Percentiles rank a stretch among this genome's conserved stretches.
phyloP scores from a whole-genome alignment of 305 asterid species.

The Ajuga reptans region DNA sequence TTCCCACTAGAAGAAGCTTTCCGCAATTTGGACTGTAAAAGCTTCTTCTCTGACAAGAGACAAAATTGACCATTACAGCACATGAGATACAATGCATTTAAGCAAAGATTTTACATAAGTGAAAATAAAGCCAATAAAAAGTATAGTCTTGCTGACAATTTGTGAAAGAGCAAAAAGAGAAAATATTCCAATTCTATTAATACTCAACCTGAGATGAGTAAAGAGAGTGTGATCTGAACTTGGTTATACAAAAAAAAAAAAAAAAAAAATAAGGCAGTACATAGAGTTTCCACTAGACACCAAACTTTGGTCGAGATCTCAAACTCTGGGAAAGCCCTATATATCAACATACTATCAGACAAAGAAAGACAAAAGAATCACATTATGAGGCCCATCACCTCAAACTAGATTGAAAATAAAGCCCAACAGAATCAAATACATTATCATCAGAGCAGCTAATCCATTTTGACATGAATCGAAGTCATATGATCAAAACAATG shows the following conservation, averaged over 20 bases:
- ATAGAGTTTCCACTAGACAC: not conserved
- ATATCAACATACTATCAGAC: not conserved
- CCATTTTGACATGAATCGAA: not conserved
- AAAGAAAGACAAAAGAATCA: not conserved
- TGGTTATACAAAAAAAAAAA: too few species aligned
- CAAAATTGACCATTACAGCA: constrained; percentile 12
- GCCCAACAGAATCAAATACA: not conserved
- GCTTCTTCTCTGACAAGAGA: constrained; percentile 66
- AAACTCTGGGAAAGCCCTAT: not conserved
- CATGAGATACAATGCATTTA: not conserved
- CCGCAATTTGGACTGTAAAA: constrained; percentile 69
- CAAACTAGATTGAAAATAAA: not conserved
- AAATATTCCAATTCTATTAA: not conserved
- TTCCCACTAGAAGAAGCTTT: constrained; percentile 68
- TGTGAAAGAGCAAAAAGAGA: not conserved
- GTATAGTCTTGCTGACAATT: not conserved
- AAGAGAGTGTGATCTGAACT: constrained; percentile 9
- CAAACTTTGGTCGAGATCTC: constrained; percentile 4
- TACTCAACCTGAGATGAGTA: constrained; percentile 4
- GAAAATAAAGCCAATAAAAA: not conserved
- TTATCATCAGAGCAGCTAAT: not conserved
- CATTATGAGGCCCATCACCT: not conserved
- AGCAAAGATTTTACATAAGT: not conserved
- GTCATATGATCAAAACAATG: not conserved
- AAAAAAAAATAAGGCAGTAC: not conserved